Base-by-base conservation (phyloP, 1,139 yeast species). In the Debaryomycetaceae sp. region DNA sequence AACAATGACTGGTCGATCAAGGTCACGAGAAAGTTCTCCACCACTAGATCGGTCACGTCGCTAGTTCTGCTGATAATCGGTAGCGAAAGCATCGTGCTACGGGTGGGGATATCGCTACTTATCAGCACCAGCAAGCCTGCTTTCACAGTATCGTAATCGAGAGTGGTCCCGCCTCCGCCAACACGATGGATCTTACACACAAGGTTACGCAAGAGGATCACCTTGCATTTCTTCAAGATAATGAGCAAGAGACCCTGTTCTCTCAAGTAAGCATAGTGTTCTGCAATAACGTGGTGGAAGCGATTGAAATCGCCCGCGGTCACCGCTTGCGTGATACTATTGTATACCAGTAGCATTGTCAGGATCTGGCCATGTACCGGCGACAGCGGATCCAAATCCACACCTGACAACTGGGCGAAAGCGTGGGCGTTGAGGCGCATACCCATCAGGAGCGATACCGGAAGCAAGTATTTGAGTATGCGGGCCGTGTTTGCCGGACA, bases 401-500 rank as follows among this genome's bases (percentile, higher is more conserved):
- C 73, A 2, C 51, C 42, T 6, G n/a, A 12, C 22, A 27, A 1
- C n/a, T 4, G 4, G 5, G 15, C 15, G 16, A 16, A 27, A 4
- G 16, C 22, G 15, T 23, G 22, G 5, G 13, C 15, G 10, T 18
- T 18, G 10, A 18, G 6, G 6, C 26, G 16, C 32, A 60, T 69
- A 0, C 81, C 81, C 20, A 73, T 55, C 2, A 70, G 43, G n/a
- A 75, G 47, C 10, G 73, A 69, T 7, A 65, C 45, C 0, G 93
- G 83, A 2, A 79, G 44, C 25, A 81, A 55, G 34, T 70, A 68
- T 30, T 66, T 58, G 24, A 78, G 49, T 10, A 73, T 58, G 10
- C 47, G 44, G 23, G 62, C 43, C 30, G 61, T 41, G 43, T 65
- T 65, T 10, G 19, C 16, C 2, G 22, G 16, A 19, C 33, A 34